Conservation (phyloP, 2,329 filamentous ascomycete genomes). For the Aspergillus sp. region DNA sequence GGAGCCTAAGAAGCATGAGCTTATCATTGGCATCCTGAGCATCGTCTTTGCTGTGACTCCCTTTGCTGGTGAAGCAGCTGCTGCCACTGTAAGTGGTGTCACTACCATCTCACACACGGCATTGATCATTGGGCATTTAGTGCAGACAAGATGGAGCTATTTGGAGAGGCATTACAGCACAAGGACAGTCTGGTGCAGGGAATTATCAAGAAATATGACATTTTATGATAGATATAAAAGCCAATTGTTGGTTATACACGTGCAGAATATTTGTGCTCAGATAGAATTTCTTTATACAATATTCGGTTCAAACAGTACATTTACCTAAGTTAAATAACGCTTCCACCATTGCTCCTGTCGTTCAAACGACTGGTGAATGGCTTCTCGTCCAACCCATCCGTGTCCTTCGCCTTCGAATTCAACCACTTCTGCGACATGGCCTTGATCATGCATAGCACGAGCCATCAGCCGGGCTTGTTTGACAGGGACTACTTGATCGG, state of each 20-base stretch:
- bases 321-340: neutral
- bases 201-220: neutral
- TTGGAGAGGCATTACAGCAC: neutral
- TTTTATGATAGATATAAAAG: no score
- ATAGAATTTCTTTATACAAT: neutral
- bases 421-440: conserved; percentile 44
- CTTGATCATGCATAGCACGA: conserved; percentile 37
- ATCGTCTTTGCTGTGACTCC: no score
- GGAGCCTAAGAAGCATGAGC: no score
- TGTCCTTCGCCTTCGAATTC: conserved; percentile 50
- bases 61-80: no score
- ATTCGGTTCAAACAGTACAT: neutral
- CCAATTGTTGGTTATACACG: neutral
- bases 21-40: no score
- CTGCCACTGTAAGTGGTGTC: no score
- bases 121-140: neutral
- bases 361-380: conserved; percentile 14
- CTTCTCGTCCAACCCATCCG: conserved; percentile 28
- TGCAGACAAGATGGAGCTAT: neutral
- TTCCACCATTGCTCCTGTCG: conserved; percentile 4
- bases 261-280: neutral
- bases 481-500: conserved; percentile 56
- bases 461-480: conserved; percentile 53
- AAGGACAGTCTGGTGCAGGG: neutral
- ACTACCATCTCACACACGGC: no score